Conservation (phyloP, 805 yeast genomes). For the Candida lessepsii region DNA sequence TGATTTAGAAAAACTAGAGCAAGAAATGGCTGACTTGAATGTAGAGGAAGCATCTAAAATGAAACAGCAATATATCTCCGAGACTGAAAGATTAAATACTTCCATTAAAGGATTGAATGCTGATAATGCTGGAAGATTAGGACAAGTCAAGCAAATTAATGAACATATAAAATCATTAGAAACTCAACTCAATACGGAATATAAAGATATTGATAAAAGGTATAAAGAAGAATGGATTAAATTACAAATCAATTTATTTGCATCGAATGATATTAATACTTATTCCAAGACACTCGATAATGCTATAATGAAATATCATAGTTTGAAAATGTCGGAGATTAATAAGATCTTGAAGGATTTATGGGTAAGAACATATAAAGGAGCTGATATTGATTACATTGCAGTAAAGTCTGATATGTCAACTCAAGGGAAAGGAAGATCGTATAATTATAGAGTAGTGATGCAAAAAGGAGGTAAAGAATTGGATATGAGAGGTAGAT, state of each 20-base stretch:
- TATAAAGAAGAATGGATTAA: constrained; percentile 73
- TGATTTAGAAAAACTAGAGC: constrained; percentile 37
- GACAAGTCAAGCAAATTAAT: constrained; percentile 81
- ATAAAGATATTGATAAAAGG: constrained; percentile 57
- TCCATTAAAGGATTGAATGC: constrained; percentile 57
- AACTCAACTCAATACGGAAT: constrained; percentile 68
- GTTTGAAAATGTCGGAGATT: constrained; percentile 88
- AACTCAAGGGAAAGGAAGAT: constrained; percentile 48
- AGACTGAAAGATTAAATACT: constrained; percentile 50
- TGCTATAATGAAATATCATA: constrained; percentile 92
- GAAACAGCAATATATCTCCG: constrained; percentile 59
- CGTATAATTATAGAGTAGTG: constrained; percentile 90
- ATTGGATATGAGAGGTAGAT: constrained; percentile 95
- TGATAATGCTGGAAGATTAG: constrained; percentile 69
- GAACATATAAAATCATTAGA: constrained; percentile 61
- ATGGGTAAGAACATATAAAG: constrained; percentile 93
- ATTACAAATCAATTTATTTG: constrained; percentile 70
- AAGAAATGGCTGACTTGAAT: constrained; percentile 46
- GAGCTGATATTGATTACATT: constrained; percentile 92
- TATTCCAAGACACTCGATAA: constrained; percentile 84
- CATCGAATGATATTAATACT: constrained; percentile 76
- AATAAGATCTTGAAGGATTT: constrained; percentile 84
- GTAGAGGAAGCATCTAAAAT: constrained; percentile 57
- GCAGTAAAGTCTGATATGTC: constrained; percentile 79
- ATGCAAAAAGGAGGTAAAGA: constrained; percentile 93